These are phyloP conservation scores for Saccharomycopsis sp. DNA, from an alignment of 805 yeast species.

Conservation along the genomic window DNA sequence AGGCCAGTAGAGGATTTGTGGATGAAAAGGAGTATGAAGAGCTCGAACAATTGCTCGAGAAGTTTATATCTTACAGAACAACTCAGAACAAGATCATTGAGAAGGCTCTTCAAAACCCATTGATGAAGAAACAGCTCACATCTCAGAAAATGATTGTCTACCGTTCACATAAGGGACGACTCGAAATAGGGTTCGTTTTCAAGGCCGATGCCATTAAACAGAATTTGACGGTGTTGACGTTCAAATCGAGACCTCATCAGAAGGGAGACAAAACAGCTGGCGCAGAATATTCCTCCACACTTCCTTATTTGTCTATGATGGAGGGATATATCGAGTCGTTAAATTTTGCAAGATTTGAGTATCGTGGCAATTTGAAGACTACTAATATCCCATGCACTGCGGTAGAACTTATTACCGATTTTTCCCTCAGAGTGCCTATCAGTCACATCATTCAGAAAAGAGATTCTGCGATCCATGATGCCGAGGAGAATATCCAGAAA, in stretches of 20 bases:
- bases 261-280: constrained; percentile 26
- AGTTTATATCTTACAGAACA: constrained; percentile 40
- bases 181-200: constrained; percentile 49
- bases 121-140: constrained; percentile 41
- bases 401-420: constrained; percentile 37
- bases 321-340: constrained; percentile 24
- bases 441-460: not conserved
- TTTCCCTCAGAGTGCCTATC: constrained; percentile 14
- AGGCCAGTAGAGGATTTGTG: constrained; percentile 24
- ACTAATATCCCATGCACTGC: constrained; percentile 11
- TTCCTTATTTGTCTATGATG: constrained; percentile 31
- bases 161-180: constrained; percentile 38
- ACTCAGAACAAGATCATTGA: constrained; percentile 40
- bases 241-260: constrained; percentile 35
- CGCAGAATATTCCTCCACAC: constrained; percentile 5
- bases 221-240: constrained; percentile 36
- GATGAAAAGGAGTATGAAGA: constrained; percentile 26
- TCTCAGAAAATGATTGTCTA: constrained; percentile 55
- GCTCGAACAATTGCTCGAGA: constrained; percentile 39
- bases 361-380: constrained; percentile 23
- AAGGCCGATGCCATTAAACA: constrained; percentile 34
- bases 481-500: constrained; percentile 31
- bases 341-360: constrained; percentile 15
- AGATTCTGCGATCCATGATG: constrained; percentile 18
- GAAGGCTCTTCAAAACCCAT: constrained; percentile 42